Evolutionary conservation across 176 grass and related monocot species (phyloP).

Genomic region (Carex parvula): DNA sequence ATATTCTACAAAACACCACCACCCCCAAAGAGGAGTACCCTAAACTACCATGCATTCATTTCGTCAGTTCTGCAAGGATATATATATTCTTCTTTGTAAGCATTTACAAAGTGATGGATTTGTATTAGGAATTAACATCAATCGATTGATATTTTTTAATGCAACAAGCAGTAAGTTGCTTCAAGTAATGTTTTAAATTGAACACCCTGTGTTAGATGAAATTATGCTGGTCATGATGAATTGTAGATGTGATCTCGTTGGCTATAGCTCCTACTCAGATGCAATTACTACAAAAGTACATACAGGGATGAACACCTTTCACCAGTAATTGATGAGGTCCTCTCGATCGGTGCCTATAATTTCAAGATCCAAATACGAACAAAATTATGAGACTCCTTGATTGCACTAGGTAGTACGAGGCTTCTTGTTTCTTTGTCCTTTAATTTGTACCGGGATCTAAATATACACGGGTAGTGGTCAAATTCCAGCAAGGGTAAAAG

Average conservation of each 20-base stretch:
- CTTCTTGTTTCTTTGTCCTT: not conserved
- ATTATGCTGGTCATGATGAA: constrained; percentile 14
- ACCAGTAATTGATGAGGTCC: not conserved
- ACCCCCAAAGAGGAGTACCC: no score
- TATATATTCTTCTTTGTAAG: no score
- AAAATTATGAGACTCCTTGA: constrained; percentile 11
- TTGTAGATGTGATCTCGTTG: not conserved
- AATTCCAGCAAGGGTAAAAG: not conserved
- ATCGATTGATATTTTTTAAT: not conserved
- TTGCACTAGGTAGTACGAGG: not conserved
- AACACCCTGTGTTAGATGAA: not conserved
- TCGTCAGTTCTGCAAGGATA: no score
- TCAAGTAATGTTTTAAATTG: not conserved
- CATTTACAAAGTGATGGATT: no score
- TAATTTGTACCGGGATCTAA: not conserved
- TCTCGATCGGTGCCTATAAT: not conserved
- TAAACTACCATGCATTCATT: not conserved
- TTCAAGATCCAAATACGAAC: not conserved
- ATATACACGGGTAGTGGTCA: not conserved
- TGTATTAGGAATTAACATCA: not conserved
- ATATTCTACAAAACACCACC: no score
- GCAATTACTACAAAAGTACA: constrained; percentile 5
- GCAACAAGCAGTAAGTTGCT: not conserved
- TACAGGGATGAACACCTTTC: not conserved
- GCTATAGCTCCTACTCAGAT: not conserved